Base-by-base conservation (phyloP, 2,329 filamentous ascomycete genomes). In the Cytospora chrysosperma region DNA sequence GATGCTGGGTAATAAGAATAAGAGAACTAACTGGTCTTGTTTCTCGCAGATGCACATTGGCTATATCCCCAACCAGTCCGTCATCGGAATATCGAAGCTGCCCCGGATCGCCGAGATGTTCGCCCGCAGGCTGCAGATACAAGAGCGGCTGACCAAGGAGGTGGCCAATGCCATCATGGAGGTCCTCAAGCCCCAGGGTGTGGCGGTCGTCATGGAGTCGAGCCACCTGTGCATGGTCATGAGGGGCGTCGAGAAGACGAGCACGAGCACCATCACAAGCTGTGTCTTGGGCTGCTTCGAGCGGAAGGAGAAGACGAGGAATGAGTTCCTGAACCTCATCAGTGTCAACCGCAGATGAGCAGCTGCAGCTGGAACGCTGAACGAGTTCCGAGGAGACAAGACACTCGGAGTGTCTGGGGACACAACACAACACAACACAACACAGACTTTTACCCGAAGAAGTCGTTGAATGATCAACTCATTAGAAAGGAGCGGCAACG, bases 221-320 rank as follows among this genome's bases (percentile, higher is more conserved):
- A 93, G 88, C 72, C 95, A 99, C 78, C 81, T 98, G 54, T 99
- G 95, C 81, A 99, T 98, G 94, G 93, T 97, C 19, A 98, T 97
- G 93, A 87, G 95, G 54, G 95, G 95, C n/a, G 94, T 99, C 12
- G 87, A 97, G 75, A 97, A 99, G 82, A 93, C 92, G 0, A 86
- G 84, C 49, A 88, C 91, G 57, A 90, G 86, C 21, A 98, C 95
- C 8, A 95, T 96, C 43, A 99, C 95, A 21, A 97, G 93, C 79
- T 98, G 94, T 75, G 96, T 99, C 78, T 85, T 98, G n/a, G 95
- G 95, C 47, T 93, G 93, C 72, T 96, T 99, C 82, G 89, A 97
- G 73, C 89, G 88, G 65, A 92, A 91, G 70, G 92, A 92, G 66
- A 97, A 97, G 83, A 97, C 94, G 13, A 84, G 95, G 70, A 96